phyloP scores from a whole-genome alignment of 345 rosid species.

The Rhizophora mangle region DNA sequence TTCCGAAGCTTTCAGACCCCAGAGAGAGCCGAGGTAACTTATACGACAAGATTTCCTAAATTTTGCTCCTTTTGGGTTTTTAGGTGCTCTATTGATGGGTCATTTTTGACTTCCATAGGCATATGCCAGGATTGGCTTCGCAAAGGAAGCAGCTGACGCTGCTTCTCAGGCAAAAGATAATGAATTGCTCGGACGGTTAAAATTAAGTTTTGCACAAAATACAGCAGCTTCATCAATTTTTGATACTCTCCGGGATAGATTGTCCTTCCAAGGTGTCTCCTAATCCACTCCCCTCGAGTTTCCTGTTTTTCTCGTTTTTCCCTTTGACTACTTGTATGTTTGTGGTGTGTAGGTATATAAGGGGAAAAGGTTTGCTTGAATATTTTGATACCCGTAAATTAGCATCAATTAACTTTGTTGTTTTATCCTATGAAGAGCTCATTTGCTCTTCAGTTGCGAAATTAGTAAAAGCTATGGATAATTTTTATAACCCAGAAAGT shows the following conservation, averaged over 20 bases:
- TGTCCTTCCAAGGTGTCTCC: slow-evolving; percentile 79
- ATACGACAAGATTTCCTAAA: too few relatives aligned
- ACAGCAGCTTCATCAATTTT: slow-evolving; percentile 78
- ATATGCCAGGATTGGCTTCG: slow-evolving; percentile 93
- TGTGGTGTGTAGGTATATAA: neutral
- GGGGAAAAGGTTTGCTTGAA: too few relatives aligned
- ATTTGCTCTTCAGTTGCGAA: too few relatives aligned
- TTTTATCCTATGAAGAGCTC: too few relatives aligned
- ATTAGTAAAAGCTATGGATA: too few relatives aligned
- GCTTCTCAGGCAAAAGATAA: slow-evolving; percentile 95
- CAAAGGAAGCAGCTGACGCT: slow-evolving; percentile 97
- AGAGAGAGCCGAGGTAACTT: slow-evolving; percentile 86
- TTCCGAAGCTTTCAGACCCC: slow-evolving; percentile 84
- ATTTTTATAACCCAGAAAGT: too few relatives aligned
- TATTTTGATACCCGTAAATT: too few relatives aligned
- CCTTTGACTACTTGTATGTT: neutral
- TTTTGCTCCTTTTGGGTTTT: too few relatives aligned
- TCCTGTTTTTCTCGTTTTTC: neutral
- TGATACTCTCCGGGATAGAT: slow-evolving; percentile 70
- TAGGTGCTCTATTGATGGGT: neutral
- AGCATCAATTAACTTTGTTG: too few relatives aligned
- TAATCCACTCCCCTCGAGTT: slow-evolving; percentile 13
- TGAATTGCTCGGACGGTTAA: slow-evolving; percentile 82
- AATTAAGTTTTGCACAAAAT: slow-evolving; percentile 77
- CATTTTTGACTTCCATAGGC: slow-evolving; percentile 44